A percentile compares a stretch with the other conserved stretches of the same genome.
These are phyloP conservation scores for Gossypium ekmanianum DNA, from an alignment of 345 rosid genomes.

Conservation along the genomic window DNA sequence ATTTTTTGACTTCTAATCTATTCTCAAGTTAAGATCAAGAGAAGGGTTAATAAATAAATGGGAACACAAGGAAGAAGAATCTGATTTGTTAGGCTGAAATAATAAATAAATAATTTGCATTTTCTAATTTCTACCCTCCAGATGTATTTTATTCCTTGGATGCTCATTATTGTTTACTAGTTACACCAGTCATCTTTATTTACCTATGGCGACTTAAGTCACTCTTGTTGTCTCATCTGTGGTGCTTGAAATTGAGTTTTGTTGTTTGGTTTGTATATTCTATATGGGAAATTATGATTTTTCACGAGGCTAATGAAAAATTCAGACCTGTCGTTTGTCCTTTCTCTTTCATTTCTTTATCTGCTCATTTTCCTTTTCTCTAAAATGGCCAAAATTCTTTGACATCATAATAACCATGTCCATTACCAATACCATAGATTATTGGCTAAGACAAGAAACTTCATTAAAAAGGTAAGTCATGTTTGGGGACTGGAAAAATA, in stretches of 20 bases:
- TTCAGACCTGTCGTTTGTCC: neutral
- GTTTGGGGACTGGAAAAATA: neutral
- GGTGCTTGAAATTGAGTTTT: neutral
- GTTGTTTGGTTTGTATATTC: slow-evolving; percentile 5
- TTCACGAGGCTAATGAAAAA: neutral
- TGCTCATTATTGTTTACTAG: neutral
- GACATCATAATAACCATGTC: neutral
- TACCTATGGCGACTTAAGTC: neutral
- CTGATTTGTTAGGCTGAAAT: neutral
- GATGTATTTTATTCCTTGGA: slow-evolving; percentile 1
- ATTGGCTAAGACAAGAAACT: neutral
- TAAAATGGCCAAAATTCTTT: neutral
- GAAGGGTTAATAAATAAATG: slow-evolving; percentile 8
- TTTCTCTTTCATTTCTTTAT: neutral
- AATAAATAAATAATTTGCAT: neutral
- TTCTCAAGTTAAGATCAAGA: slow-evolving; percentile 18
- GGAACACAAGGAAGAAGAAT: neutral
- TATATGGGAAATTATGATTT: neutral
- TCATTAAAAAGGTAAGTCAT: no score
- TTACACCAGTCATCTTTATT: neutral
- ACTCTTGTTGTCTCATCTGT: neutral
- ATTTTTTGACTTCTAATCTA: neutral
- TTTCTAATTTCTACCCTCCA: slow-evolving; percentile 12
- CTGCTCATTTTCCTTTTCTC: neutral
- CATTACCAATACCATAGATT: neutral